Evolutionary conservation across 2,329 filamentous ascomycete genomes (phyloP).

Genomic region (Fusarium drepaniforme): DNA sequence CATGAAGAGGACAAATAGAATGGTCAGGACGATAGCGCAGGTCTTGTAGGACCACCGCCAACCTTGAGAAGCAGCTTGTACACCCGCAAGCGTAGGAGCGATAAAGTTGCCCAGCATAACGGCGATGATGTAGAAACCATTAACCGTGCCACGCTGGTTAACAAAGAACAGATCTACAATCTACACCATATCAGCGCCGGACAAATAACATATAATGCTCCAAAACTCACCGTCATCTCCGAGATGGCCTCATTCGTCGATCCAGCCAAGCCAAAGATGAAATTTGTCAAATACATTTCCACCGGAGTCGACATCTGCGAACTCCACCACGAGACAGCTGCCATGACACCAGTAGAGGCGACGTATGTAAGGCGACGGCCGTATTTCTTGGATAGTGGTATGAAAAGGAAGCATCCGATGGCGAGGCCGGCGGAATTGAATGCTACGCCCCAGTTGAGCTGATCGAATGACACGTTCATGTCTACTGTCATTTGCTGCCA

Average conservation of each 20-base stretch:
- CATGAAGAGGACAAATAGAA: conserved; percentile 30
- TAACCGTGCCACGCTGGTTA: conserved; percentile 42
- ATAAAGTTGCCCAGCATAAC: conserved; percentile 43
- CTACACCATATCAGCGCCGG: background rate
- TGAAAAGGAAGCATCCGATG: conserved; percentile 46
- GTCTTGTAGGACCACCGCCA: conserved; percentile 33
- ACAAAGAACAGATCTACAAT: conserved; percentile 46
- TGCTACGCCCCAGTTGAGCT: conserved; percentile 42
- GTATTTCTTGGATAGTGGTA: conserved; percentile 49
- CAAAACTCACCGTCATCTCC: conserved; percentile 46
- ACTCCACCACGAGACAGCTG: conserved; percentile 21
- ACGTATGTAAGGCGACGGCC: conserved; percentile 47
- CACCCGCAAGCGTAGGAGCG: conserved; percentile 19
- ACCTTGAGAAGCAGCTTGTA: conserved; percentile 19
- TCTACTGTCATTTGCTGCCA: conserved; percentile 47
- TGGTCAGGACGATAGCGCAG: conserved; percentile 23
- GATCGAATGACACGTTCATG: conserved; percentile 38
- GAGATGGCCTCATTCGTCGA: conserved; percentile 51
- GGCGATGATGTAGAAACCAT: conserved; percentile 42
- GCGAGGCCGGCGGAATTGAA: conserved; percentile 46
- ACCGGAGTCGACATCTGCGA: background rate
- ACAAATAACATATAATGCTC: background rate
- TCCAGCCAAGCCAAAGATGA: conserved; percentile 49
- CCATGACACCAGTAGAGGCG: conserved; percentile 18
- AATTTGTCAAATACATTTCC: conserved; percentile 9